Evolutionary conservation across 345 rosid species (phyloP).

Genomic region (Eucalyptus marginata): DNA sequence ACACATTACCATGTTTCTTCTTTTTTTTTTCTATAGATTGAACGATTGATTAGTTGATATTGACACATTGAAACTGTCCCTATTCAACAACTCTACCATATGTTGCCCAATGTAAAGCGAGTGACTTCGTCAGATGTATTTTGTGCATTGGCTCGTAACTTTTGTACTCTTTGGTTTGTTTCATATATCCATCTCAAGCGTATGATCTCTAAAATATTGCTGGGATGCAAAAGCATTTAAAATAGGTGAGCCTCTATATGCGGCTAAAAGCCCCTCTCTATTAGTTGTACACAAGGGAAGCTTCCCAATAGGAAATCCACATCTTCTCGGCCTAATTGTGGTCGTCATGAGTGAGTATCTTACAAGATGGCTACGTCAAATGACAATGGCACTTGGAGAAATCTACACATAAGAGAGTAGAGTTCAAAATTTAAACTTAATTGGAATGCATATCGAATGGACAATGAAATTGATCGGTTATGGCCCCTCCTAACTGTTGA

Average conservation of each 20-base stretch:
- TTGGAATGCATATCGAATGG: background rate
- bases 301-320: no score
- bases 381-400: background rate
- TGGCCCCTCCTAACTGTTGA: background rate
- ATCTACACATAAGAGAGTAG: background rate
- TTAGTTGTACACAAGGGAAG: background rate
- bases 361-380: background rate
- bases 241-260: background rate
- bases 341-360: background rate
- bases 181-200: background rate
- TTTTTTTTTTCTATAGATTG: background rate
- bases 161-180: background rate
- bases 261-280: background rate
- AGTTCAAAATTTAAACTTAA: background rate
- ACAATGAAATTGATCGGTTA: background rate
- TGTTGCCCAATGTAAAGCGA: background rate
- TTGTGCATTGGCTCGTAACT: background rate
- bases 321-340: no score
- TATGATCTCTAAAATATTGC: background rate
- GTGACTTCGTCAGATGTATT: background rate
- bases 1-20: background rate
- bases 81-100: background rate
- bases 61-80: background rate
- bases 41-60: background rate
- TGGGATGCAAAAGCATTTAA: background rate